Evolutionary conservation across 164 flowering plant genomes (phyloP).

Genomic region (Macadamia tetraphylla): DNA sequence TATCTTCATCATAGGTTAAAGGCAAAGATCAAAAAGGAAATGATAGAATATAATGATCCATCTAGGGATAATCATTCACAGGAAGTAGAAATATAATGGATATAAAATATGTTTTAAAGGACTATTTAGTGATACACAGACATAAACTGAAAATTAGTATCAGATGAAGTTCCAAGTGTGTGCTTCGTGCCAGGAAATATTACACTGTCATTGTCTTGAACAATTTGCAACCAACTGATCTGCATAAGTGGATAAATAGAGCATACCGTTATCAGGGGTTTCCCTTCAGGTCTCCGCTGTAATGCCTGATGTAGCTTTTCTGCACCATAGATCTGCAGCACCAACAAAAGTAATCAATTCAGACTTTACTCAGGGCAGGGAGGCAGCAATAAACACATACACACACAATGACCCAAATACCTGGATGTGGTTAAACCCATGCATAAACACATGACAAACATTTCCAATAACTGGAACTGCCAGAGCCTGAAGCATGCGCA

Average conservation of each 20-base stretch:
- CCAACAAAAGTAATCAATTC: not conserved
- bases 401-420: slow-evolving; percentile 25
- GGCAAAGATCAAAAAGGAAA: too few relatives aligned
- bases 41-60: too few relatives aligned
- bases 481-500: slow-evolving; percentile 69
- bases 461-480: slow-evolving; percentile 94
- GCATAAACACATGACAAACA: slow-evolving; percentile 92
- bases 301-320: slow-evolving; percentile 72
- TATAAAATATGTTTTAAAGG: too few relatives aligned
- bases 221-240: not conserved
- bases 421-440: slow-evolving; percentile 79
- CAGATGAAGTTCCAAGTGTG: too few relatives aligned
- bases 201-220: too few relatives aligned
- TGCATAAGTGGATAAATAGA: not conserved
- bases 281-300: slow-evolving; percentile 52
- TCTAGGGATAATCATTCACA: too few relatives aligned
- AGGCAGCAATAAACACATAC: too few relatives aligned
- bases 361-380: too few relatives aligned
- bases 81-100: too few relatives aligned
- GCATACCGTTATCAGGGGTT: slow-evolving; percentile 74
- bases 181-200: not conserved
- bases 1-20: too few relatives aligned
- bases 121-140: too few relatives aligned
- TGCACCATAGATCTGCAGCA: slow-evolving; percentile 73
- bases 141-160: too few relatives aligned